Conservation (phyloP, 768 basidiomycete species). For the Kwoniella bestiolae region DNA sequence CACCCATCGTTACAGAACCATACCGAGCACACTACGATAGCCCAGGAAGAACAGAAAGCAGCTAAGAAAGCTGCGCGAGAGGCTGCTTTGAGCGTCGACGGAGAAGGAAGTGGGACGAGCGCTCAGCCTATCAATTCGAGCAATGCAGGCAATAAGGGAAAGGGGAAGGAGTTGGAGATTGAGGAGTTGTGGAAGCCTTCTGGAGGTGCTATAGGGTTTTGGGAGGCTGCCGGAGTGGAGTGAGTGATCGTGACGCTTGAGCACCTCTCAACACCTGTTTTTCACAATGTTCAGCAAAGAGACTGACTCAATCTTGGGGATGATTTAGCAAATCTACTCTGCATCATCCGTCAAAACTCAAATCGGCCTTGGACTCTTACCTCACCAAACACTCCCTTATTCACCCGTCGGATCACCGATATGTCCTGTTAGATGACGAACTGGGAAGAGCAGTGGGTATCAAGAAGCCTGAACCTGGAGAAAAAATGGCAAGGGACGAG, state of each 20-base stretch:
- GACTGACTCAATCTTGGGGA: background rate
- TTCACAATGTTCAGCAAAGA: background rate
- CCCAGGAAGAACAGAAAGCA: slow-evolving; percentile 68
- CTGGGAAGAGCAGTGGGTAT: slow-evolving; percentile 56
- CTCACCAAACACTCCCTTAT: slow-evolving; percentile 67
- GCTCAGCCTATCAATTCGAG: background rate
- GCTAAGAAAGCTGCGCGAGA: slow-evolving; percentile 67
- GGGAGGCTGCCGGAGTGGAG: slow-evolving; percentile 69
- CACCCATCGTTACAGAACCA: slow-evolving; percentile 68
- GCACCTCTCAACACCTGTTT: too few relatives aligned
- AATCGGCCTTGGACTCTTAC: slow-evolving; percentile 64
- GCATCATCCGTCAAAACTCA: slow-evolving; percentile 31
- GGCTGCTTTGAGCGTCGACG: slow-evolving; percentile 41
- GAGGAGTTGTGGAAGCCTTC: slow-evolving; percentile 79
- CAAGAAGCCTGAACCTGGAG: slow-evolving; percentile 52
- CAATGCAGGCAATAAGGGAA: slow-evolving; percentile 55
- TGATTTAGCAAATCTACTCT: slow-evolving; percentile 19
- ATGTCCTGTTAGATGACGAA: slow-evolving; percentile 68
- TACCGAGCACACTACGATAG: slow-evolving; percentile 64
- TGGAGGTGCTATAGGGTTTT: slow-evolving; percentile 64
- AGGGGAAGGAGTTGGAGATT: slow-evolving; percentile 64
- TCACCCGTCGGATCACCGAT: slow-evolving; percentile 70
- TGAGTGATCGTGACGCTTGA: slow-evolving; percentile 61
- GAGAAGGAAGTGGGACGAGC: slow-evolving; percentile 28
- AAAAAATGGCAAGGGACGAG: slow-evolving; percentile 58